A percentile compares a stretch with the other conserved stretches of the same genome.
These are phyloP conservation scores for Yarrowia porcina DNA, from an alignment of 805 yeast genomes.

Conservation along the genomic window DNA sequence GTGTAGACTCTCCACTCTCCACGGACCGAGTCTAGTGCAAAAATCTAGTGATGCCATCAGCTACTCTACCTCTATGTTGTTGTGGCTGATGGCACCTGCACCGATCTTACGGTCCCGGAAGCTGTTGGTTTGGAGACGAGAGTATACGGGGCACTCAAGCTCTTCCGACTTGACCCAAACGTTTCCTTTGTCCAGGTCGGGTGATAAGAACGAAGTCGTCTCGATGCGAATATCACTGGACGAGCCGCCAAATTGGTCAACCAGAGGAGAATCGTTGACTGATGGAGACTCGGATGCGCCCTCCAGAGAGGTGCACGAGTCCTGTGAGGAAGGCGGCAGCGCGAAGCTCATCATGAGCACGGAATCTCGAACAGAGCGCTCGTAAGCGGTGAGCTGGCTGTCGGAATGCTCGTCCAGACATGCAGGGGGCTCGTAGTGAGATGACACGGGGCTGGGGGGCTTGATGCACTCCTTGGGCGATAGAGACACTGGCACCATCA, in stretches of 20 bases:
- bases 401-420: constrained; percentile 3
- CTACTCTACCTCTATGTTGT: constrained; percentile 20
- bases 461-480: background rate
- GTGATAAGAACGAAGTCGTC: background rate
- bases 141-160: background rate
- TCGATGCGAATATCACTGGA: constrained; percentile 9
- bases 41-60: background rate
- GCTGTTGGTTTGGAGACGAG: constrained; percentile 6
- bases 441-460: background rate
- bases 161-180: background rate
- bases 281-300: background rate
- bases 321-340: background rate
- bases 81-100: constrained; percentile 3
- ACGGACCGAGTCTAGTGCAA: constrained; percentile 2
- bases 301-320: background rate
- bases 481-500: background rate
- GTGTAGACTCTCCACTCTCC: constrained; percentile 15
- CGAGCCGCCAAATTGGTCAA: constrained; percentile 1
- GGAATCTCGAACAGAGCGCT: constrained; percentile 21
- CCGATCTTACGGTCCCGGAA: constrained; percentile 5
- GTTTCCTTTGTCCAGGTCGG: background rate
- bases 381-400: constrained; percentile 10
- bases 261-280: constrained; percentile 2
- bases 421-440: constrained; percentile 4
- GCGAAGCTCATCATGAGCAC: background rate